Evolutionary conservation across 2,329 filamentous ascomycete species (phyloP), one percentile per base, ranked within the genome.

Genomic region (Chrysosphaeria jannelii): DNA sequence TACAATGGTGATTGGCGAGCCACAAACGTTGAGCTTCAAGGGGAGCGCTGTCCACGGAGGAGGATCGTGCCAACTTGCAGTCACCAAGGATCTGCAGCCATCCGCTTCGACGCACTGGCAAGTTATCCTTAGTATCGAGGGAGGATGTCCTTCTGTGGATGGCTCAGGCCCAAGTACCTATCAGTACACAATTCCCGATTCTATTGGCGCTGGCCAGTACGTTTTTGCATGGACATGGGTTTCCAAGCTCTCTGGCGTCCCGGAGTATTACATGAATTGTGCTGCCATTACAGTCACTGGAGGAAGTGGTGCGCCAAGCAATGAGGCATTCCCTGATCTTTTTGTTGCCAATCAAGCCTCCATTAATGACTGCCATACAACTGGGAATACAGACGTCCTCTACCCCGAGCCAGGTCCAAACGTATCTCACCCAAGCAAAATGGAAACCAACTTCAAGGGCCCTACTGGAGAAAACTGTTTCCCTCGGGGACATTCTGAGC

Each of bases 211-310:
- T 10, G 38, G 37, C 34, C 37, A 29, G 46, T 59, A 56, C 14
- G 41, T 65, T 0, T 45, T 68, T 8, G 51, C 53, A 2, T 67
- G 63, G 61, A 58, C 53, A 5, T 59, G 55, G 55, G 57, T 60
- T 39, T 62, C 61, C 40, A 49, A 51, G 30, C 38, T 60, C 10
- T 28, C 30, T 2, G 60, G 61, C 5, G 61, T 64, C 31, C 48
- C 60, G 10, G 62, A 68, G 35, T 58, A 64, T 48, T 70, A 70
- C 44, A 65, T 66, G 57, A 63, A 64, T 38, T 69, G 63, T 31
- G 60, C 61, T 0, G 51, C 52, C 8, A 50, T 67, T 10, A 46
- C 48, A 10, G 53, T 67, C 26, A 36, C 35, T 1, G 36, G 34
- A 10, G 35, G 35, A 11, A 9, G 19, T n/a, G 14, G 23, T 12